Conservation (phyloP, 768 basidiomycete genomes). For the Grammothele lineata region DNA sequence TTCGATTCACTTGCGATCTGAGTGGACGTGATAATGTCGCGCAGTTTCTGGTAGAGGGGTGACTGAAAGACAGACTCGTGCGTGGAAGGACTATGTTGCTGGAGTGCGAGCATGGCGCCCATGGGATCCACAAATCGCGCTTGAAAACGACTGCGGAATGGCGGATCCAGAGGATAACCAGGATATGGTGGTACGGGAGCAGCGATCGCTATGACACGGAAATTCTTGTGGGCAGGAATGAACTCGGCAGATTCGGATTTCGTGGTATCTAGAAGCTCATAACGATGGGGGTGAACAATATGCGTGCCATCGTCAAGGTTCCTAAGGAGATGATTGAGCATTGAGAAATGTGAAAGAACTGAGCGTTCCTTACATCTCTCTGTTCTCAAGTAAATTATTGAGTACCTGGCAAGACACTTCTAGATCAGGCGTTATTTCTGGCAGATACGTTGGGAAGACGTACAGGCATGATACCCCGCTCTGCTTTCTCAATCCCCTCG, state of each 20-base stretch:
- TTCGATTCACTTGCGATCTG: conserved; percentile 61
- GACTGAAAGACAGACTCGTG: background rate
- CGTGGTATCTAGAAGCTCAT: conserved; percentile 40
- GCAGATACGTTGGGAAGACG: conserved; percentile 16
- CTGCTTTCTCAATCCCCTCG: conserved; percentile 70
- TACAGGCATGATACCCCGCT: conserved; percentile 70
- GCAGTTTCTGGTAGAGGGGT: conserved; percentile 39
- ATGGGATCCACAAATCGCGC: conserved; percentile 63
- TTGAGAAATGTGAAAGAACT: background rate
- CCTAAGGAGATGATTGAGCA: conserved; percentile 28
- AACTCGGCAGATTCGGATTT: conserved; percentile 30
- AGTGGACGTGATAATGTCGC: conserved; percentile 54
- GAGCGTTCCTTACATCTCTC: conserved; percentile 51
- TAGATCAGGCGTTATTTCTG: background rate
- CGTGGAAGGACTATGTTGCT: conserved; percentile 8
- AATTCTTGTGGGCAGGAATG: conserved; percentile 63
- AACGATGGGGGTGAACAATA: conserved; percentile 61
- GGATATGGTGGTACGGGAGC: conserved; percentile 67
- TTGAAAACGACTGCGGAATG: conserved; percentile 66
- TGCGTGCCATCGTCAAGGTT: conserved; percentile 69
- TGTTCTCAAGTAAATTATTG: conserved; percentile 65
- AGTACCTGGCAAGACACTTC: conserved; percentile 33
- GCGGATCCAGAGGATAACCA: conserved; percentile 61
- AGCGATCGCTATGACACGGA: conserved; percentile 65
- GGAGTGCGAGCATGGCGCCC: conserved; percentile 45